A percentile compares a stretch with the other conserved stretches of the same genome.
Evolutionary conservation across 2,329 filamentous ascomycete species (phyloP).

Genomic region (Pseudopithomyces chartarum): DNA sequence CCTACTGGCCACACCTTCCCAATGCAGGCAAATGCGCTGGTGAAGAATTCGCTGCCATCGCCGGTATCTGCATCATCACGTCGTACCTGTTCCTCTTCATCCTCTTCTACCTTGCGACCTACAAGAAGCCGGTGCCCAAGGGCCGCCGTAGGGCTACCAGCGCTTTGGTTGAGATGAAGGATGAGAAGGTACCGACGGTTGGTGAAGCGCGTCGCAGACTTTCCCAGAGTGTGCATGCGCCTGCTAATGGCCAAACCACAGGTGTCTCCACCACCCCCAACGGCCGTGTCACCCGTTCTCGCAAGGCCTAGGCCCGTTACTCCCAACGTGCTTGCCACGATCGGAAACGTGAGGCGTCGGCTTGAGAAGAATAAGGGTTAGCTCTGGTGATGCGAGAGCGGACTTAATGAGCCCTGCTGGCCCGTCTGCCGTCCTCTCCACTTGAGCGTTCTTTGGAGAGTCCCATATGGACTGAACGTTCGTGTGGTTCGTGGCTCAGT

Average conservation of each 20-base stretch:
- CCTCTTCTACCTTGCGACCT: slow-evolving; percentile 97
- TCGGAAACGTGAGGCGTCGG: neutral
- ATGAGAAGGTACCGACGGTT: slow-evolving; percentile 66
- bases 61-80: slow-evolving; percentile 88
- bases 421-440: neutral
- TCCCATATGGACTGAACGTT: neutral
- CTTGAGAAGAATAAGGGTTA: neutral
- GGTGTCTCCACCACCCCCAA: slow-evolving; percentile 55
- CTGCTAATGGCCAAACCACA: slow-evolving; percentile 47
- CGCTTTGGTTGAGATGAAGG: slow-evolving; percentile 82
- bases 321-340: neutral
- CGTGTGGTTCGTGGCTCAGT: neutral
- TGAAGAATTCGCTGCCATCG: slow-evolving; percentile 94
- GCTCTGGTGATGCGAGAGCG: neutral
- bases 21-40: slow-evolving; percentile 86
- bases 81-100: slow-evolving; percentile 98
- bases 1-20: slow-evolving; percentile 85
- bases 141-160: slow-evolving; percentile 77
- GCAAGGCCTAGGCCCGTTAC: slow-evolving; percentile 65
- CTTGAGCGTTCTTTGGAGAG: neutral
- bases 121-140: slow-evolving; percentile 84
- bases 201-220: slow-evolving; percentile 58
- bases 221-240: slow-evolving; percentile 47
- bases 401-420: neutral
- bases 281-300: slow-evolving; percentile 67